Evolutionary conservation across 352 stramenopile genomes (phyloP).

Genomic region (Globisporangium splendens): DNA sequence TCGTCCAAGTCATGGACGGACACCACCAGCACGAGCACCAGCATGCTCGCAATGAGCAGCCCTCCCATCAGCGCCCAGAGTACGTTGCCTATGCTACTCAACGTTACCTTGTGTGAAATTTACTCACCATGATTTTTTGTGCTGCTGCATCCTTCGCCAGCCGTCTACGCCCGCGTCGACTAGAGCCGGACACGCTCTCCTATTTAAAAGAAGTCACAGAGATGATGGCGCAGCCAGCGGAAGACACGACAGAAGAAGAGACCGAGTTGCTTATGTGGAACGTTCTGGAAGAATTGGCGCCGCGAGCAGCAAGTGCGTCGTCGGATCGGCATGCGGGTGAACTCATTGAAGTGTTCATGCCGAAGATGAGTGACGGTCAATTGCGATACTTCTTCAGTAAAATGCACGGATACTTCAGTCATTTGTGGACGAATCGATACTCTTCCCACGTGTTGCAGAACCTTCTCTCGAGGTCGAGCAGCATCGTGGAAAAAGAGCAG

Average conservation of each 20-base stretch:
- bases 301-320: constrained; percentile 62
- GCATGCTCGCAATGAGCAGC: constrained; percentile 11
- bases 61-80: constrained; percentile 15
- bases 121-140: neutral
- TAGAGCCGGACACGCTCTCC: constrained; percentile 76
- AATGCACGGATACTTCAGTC: constrained; percentile 76
- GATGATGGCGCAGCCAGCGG: constrained; percentile 49
- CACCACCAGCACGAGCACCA: constrained; percentile 1
- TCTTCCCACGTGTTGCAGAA: constrained; percentile 84
- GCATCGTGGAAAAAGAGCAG: constrained; percentile 46
- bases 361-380: constrained; percentile 67
- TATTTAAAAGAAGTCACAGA: constrained; percentile 83
- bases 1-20: neutral
- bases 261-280: constrained; percentile 71
- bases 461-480: constrained; percentile 54
- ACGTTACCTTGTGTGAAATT: neutral
- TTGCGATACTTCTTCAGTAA: constrained; percentile 76
- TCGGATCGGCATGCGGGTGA: constrained; percentile 75
- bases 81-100: constrained; percentile 5
- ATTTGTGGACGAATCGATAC: constrained; percentile 86
- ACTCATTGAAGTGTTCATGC: constrained; percentile 65
- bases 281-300: constrained; percentile 74
- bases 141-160: constrained; percentile 17
- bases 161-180: constrained; percentile 61
- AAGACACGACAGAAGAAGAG: constrained; percentile 60